phyloP scores from a whole-genome alignment of 2,329 filamentous ascomycete genomes.

The Ophiostoma sp. region DNA sequence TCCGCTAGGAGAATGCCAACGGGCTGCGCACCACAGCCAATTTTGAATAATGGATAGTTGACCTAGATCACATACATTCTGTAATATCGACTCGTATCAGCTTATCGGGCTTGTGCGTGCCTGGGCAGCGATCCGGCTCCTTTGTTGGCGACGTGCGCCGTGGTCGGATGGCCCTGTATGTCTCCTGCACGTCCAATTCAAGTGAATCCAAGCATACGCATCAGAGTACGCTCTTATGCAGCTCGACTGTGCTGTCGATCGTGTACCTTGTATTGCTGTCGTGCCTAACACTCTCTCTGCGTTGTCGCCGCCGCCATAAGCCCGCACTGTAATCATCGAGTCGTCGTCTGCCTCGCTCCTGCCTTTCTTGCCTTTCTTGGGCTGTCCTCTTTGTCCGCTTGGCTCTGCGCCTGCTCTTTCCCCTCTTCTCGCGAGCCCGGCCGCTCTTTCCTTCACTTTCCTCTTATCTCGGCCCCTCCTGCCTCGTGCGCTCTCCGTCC shows the following conservation, averaged over 20 bases:
- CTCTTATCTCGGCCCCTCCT: slow-evolving; percentile 14
- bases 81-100: not conserved
- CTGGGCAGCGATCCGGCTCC: not conserved
- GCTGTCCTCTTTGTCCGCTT: not conserved
- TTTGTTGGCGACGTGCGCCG: not conserved
- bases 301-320: slow-evolving; percentile 3
- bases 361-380: not conserved
- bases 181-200: not conserved
- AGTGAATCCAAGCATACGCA: not conserved
- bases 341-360: not conserved
- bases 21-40: not conserved
- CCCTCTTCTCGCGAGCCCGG: slow-evolving; percentile 10
- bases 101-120: not conserved
- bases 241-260: not conserved
- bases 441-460: not conserved
- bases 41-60: not conserved
- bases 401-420: not conserved
- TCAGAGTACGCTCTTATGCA: not conserved
- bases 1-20: not conserved
- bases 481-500: not conserved
- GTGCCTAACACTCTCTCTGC: not conserved
- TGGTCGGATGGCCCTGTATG: not conserved
- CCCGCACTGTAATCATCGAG: not conserved
- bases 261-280: not conserved
- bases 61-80: no score